These are phyloP conservation scores for Geranomyces variabilis DNA, from an alignment of 192 early-diverging fungal species.

Conservation along the genomic window DNA sequence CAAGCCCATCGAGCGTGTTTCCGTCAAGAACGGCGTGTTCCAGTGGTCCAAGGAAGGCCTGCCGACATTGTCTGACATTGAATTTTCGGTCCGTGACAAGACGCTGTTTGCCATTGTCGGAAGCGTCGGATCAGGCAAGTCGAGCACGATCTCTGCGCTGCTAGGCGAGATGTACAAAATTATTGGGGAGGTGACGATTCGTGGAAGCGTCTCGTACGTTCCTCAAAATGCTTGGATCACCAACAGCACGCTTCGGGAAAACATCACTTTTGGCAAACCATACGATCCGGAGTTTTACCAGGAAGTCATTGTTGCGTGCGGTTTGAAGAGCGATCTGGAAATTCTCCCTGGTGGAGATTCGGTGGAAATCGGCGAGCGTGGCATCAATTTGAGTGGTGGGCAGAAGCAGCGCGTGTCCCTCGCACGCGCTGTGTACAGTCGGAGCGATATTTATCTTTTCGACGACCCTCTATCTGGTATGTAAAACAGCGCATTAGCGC, in stretches of 20 bases:
- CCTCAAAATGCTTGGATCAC: constrained; percentile 90
- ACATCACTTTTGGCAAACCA: constrained; percentile 85
- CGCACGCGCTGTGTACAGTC: constrained; percentile 84
- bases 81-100: constrained; percentile 63
- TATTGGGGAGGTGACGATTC: constrained; percentile 67
- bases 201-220: constrained; percentile 76
- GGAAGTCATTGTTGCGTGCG: constrained; percentile 77
- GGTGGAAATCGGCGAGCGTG: constrained; percentile 77
- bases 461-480: constrained; percentile 45
- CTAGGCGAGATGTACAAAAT: constrained; percentile 86
- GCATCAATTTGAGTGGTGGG: constrained; percentile 57
- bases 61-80: constrained; percentile 45
- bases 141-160: constrained; percentile 73
- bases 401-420: constrained; percentile 60
- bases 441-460: constrained; percentile 85
- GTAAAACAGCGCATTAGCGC: too few species aligned
- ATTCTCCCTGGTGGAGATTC: constrained; percentile 85
- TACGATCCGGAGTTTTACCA: constrained; percentile 81
- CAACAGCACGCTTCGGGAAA: constrained; percentile 90
- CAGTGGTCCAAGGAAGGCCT: constrained; percentile 43
- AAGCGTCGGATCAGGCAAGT: constrained; percentile 76
- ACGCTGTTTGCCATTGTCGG: constrained; percentile 51
- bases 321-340: constrained; percentile 84
- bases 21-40: constrained; percentile 50
- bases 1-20: constrained; percentile 35